These are phyloP conservation scores for Lagenidium giganteum DNA, from an alignment of 352 stramenopile genomes.

Conservation along the genomic window DNA sequence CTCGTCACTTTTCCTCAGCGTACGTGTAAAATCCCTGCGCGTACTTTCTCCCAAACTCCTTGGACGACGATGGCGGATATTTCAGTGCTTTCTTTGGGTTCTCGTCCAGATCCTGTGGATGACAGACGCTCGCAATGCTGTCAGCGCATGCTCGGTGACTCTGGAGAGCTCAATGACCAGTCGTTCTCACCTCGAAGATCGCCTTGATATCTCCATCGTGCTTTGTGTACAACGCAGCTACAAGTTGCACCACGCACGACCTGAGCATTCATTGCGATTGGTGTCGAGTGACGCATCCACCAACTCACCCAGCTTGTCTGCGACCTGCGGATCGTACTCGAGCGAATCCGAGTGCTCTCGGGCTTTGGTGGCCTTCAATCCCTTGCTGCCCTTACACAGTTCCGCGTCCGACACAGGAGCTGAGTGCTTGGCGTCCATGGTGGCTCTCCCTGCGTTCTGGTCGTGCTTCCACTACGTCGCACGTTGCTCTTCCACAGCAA, in stretches of 20 bases:
- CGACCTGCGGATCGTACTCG: constrained; percentile 54
- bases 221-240: constrained; percentile 56
- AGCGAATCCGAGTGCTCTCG: constrained; percentile 67
- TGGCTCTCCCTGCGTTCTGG: neutral
- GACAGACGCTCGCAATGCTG: too few species aligned
- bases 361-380: constrained; percentile 55
- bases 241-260: neutral
- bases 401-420: constrained; percentile 45
- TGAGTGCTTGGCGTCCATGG: constrained; percentile 60
- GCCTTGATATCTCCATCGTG: constrained; percentile 51
- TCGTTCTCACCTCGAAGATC: constrained; percentile 47
- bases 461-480: too few species aligned
- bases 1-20: constrained; percentile 63
- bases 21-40: constrained; percentile 83
- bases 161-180: neutral
- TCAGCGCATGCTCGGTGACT: too few species aligned
- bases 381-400: constrained; percentile 56
- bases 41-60: constrained; percentile 77
- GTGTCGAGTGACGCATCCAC: neutral
- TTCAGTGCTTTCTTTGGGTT: constrained; percentile 77
- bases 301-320: constrained; percentile 36
- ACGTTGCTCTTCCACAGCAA: too few species aligned
- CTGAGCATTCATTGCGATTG: neutral
- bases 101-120: constrained; percentile 68
- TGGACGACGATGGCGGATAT: constrained; percentile 45